Percentiles rank a stretch among this genome's conserved stretches.
phyloP scores from a whole-genome alignment of 257 asterid species.

The Gardenia jasminoides region DNA sequence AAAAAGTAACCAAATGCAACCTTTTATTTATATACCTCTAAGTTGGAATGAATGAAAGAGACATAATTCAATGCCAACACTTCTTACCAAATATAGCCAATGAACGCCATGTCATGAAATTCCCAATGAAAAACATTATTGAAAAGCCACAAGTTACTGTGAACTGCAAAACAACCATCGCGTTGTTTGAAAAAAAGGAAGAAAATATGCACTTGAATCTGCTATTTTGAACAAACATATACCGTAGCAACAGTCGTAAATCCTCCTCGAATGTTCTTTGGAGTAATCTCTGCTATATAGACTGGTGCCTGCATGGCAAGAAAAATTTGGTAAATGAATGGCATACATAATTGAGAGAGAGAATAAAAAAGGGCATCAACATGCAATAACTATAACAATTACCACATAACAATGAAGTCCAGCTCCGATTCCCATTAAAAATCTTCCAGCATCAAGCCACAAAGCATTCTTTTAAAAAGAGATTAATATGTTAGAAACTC shows the following conservation, averaged over 20 bases:
- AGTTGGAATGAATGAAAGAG: neutral
- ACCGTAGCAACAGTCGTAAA: conserved; percentile 21
- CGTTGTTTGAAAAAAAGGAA: neutral
- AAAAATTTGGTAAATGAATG: neutral
- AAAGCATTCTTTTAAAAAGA: conserved; percentile 20
- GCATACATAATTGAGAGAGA: neutral
- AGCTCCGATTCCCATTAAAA: conserved; percentile 23
- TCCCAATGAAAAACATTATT: conserved; percentile 23
- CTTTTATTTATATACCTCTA: neutral
- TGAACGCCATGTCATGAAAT: conserved; percentile 24
- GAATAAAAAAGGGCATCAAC: neutral
- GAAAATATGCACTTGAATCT: neutral
- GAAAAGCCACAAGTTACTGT: conserved; percentile 24
- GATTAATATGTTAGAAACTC: neutral
- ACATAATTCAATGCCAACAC: neutral
- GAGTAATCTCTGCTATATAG: conserved; percentile 28
- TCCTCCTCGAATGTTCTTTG: conserved; percentile 21
- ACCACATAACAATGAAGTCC: conserved; percentile 33
- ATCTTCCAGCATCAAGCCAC: conserved; percentile 28
- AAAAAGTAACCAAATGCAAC: neutral
- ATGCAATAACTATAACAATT: conserved; percentile 1
- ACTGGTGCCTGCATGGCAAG: conserved; percentile 20
- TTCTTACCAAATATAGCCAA: conserved; percentile 26
- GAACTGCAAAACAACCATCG: conserved; percentile 12
- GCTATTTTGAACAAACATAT: conserved; percentile 2